Evolutionary conservation across 108 stramenopile species (phyloP).

Genomic region (Pseudonitzschia delicatissima): DNA sequence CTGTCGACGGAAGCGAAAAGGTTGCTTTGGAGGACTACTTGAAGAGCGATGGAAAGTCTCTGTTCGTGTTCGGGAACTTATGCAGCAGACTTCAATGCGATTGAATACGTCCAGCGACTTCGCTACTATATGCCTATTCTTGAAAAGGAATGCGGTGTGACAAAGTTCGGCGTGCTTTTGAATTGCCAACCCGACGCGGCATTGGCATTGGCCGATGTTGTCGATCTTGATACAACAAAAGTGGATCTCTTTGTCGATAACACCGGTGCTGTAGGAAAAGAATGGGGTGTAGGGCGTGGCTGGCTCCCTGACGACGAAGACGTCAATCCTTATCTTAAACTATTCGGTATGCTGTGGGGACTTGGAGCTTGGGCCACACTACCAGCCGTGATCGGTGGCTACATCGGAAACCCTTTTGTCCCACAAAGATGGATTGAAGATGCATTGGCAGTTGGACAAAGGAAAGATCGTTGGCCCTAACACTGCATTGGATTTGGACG

Average conservation of each 20-base stretch:
- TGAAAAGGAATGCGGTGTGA: conserved; percentile 46
- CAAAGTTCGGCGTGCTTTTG: conserved; percentile 68
- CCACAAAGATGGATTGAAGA: conserved; percentile 87
- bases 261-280: conserved; percentile 55
- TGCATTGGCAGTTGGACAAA: conserved; percentile 74
- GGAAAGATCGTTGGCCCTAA: conserved; percentile 81
- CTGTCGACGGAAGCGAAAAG: conserved; percentile 14
- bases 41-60: conserved; percentile 15
- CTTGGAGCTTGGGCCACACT: conserved; percentile 89
- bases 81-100: conserved; percentile 89
- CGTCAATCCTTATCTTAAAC: conserved; percentile 79
- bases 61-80: conserved; percentile 42
- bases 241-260: conserved; percentile 80
- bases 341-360: conserved; percentile 90
- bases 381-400: conserved; percentile 89
- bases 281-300: conserved; percentile 75
- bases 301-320: conserved; percentile 78
- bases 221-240: conserved; percentile 50
- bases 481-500: conserved; percentile 63
- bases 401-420: conserved; percentile 87
- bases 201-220: conserved; percentile 43
- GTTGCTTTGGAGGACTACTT: conserved; percentile 20
- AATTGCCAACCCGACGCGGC: conserved; percentile 72
- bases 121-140: conserved; percentile 78
- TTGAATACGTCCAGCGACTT: conserved; percentile 87